A percentile compares a stretch with the other conserved stretches of the same genome.
Evolutionary conservation across 495 filamentous ascomycete genomes (phyloP).

Genomic region (Schizothecium vesticola): DNA sequence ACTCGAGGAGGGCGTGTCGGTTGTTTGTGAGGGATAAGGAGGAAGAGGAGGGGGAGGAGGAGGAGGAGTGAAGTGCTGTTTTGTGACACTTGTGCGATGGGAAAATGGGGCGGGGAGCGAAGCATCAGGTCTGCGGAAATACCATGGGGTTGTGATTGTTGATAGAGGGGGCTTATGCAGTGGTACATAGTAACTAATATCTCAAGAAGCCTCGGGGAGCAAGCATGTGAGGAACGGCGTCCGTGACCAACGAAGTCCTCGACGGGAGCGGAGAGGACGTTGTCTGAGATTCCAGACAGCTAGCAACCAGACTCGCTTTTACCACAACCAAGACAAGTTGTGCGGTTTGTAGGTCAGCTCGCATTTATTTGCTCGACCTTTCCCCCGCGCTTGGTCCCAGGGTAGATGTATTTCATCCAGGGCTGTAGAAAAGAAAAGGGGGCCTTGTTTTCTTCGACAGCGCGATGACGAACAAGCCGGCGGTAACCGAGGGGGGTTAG

Average conservation of each 20-base stretch:
- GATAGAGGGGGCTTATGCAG: not conserved
- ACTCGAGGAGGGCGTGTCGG: slow-evolving; percentile 58
- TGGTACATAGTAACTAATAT: not conserved
- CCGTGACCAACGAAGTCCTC: not conserved
- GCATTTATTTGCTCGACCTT: not conserved
- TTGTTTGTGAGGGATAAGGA: slow-evolving; percentile 49
- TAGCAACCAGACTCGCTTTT: no score
- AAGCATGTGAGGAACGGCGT: not conserved
- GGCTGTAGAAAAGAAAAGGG: not conserved
- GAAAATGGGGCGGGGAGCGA: not conserved
- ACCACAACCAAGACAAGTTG: no score
- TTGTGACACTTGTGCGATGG: not conserved
- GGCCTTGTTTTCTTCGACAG: not conserved
- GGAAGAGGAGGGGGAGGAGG: not conserved
- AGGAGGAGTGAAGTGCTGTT: not conserved
- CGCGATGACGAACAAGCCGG: not conserved
- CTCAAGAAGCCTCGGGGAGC: not conserved
- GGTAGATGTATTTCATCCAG: no score
- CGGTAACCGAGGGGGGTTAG: not conserved
- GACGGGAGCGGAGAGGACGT: no score
- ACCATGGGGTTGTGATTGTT: not conserved
- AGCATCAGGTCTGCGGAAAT: not conserved
- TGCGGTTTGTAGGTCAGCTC: no score
- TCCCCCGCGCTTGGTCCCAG: not conserved
- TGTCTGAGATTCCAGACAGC: no score